Conservation (phyloP, 2,329 filamentous ascomycete genomes). For the Eutypa lata region DNA sequence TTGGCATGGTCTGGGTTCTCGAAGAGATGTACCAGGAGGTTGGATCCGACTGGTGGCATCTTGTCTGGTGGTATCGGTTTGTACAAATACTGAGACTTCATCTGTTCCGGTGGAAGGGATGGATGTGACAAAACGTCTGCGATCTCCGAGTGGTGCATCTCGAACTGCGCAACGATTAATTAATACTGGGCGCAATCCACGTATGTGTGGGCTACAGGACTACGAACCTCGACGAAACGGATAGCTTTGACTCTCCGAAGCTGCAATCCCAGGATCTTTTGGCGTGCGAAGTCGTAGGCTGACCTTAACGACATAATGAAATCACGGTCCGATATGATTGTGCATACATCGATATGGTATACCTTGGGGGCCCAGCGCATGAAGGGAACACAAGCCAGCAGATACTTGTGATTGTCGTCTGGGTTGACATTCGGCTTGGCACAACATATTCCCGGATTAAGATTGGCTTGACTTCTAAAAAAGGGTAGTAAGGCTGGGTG, state of each 20-base stretch:
- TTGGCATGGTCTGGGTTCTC: slow-evolving; percentile 24
- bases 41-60: slow-evolving; percentile 22
- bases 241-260: slow-evolving; percentile 9
- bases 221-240: slow-evolving; percentile 11
- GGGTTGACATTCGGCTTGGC: neutral
- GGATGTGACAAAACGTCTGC: slow-evolving; percentile 11
- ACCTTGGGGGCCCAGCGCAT: slow-evolving; percentile 8
- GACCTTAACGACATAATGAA: slow-evolving; percentile 15
- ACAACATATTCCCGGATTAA: too few species aligned
- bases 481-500: too few species aligned
- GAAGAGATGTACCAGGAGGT: slow-evolving; percentile 23
- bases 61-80: slow-evolving; percentile 20
- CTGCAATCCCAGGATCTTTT: too few species aligned
- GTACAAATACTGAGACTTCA: slow-evolving; percentile 18
- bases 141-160: slow-evolving; percentile 11
- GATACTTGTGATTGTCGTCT: slow-evolving; percentile 9
- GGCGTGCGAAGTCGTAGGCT: slow-evolving; percentile 3
- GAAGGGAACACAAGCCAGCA: slow-evolving; percentile 16
- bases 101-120: slow-evolving; percentile 5
- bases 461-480: too few species aligned
- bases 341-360: slow-evolving; percentile 17
- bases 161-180: slow-evolving; percentile 7
- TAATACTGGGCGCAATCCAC: neutral
- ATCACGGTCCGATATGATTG: slow-evolving; percentile 15
- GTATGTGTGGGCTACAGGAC: neutral